phyloP scores from a whole-genome alignment of 2,329 filamentous ascomycete genomes.

The Didymella exigua region DNA sequence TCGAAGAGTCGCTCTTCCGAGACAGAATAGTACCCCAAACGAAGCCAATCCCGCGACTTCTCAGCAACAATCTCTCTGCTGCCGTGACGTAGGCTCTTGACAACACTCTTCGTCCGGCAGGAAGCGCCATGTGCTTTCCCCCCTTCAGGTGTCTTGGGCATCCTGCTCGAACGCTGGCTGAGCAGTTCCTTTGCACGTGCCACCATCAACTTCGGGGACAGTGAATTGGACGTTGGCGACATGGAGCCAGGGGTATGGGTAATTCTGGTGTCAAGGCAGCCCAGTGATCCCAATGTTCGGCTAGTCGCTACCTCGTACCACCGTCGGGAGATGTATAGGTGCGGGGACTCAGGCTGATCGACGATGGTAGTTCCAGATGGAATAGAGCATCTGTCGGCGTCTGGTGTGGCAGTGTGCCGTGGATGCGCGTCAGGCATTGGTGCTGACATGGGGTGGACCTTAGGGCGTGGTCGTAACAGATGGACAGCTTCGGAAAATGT shows the following conservation, averaged over 20 bases:
- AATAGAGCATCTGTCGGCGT: neutral
- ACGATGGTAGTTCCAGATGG: neutral
- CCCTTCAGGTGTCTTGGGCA: neutral
- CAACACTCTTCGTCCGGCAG: neutral
- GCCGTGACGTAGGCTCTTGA: neutral
- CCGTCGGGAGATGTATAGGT: neutral
- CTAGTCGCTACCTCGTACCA: slow-evolving; percentile 3
- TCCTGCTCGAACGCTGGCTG: neutral
- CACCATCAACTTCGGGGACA: neutral
- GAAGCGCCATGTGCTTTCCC: neutral
- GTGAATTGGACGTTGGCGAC: neutral
- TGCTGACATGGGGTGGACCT: neutral
- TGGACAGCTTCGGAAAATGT: neutral
- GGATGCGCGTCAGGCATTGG: neutral
- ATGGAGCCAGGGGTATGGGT: neutral
- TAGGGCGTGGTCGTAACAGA: neutral
- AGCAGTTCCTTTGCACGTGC: neutral
- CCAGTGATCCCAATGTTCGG: neutral
- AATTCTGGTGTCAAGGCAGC: neutral
- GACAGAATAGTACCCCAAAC: neutral
- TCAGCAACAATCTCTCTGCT: neutral
- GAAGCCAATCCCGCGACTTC: neutral
- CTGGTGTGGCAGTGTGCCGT: neutral
- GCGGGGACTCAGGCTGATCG: neutral
- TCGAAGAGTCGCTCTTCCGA: neutral